Evolutionary conservation across 352 stramenopile genomes (phyloP).

Genomic region (Phytophthora hybrid): DNA sequence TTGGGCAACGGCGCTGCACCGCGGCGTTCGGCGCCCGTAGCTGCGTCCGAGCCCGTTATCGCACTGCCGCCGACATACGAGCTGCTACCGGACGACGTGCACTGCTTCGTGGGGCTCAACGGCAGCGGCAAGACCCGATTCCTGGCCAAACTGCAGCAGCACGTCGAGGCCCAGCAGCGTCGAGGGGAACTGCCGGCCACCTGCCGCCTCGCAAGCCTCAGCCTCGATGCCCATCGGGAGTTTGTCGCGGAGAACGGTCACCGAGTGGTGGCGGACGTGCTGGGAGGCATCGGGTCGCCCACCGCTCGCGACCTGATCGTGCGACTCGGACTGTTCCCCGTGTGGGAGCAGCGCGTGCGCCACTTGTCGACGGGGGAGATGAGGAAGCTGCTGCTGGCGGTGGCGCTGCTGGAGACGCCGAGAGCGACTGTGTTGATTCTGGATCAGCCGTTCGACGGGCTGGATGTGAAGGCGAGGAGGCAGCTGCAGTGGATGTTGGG

Average conservation of each 20-base stretch:
- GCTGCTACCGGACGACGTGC: slow-evolving; percentile 59
- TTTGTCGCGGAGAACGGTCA: slow-evolving; percentile 73
- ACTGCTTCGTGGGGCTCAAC: slow-evolving; percentile 80
- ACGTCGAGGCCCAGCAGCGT: slow-evolving; percentile 32
- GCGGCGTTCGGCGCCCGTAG: slow-evolving; percentile 11
- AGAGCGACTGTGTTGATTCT: slow-evolving; percentile 84
- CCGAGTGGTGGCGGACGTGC: slow-evolving; percentile 67
- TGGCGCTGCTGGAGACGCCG: slow-evolving; percentile 81
- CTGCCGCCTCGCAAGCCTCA: slow-evolving; percentile 57
- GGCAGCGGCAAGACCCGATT: slow-evolving; percentile 76
- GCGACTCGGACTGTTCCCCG: slow-evolving; percentile 91
- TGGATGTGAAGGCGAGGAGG: slow-evolving; percentile 85
- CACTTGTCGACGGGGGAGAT: slow-evolving; percentile 94
- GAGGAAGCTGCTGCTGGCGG: slow-evolving; percentile 91
- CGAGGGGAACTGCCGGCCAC: slow-evolving; percentile 34
- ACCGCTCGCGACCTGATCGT: slow-evolving; percentile 91
- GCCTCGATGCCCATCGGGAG: slow-evolving; percentile 89
- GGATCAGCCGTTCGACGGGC: slow-evolving; percentile 94
- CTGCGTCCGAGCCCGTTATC: slow-evolving; percentile 39
- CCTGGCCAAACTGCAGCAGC: slow-evolving; percentile 51
- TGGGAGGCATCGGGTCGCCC: slow-evolving; percentile 73
- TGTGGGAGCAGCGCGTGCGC: slow-evolving; percentile 84
- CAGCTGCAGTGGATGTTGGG: slow-evolving; percentile 88
- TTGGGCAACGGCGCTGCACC: slow-evolving; percentile 14
- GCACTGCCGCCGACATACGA: slow-evolving; percentile 50